phyloP scores from a whole-genome alignment of 1,284 basidiomycete genomes.

The Cryptococcus wingfieldii region DNA sequence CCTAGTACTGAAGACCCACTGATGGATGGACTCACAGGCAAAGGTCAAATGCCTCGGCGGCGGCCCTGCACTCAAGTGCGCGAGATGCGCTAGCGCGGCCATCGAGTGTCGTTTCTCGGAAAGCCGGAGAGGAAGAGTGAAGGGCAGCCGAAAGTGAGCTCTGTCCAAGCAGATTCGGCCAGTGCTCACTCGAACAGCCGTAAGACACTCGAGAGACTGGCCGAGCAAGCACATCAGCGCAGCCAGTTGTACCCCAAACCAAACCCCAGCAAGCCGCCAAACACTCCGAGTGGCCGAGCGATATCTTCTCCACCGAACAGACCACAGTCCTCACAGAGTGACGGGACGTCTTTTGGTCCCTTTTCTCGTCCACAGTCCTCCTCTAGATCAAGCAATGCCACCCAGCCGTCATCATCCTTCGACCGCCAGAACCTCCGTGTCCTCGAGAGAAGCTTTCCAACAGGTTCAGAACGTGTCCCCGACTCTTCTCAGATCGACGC shows the following conservation, averaged over 20 bases:
- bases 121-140: slow-evolving; percentile 9
- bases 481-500: too few relatives aligned
- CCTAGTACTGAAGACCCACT: too few relatives aligned
- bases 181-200: not conserved
- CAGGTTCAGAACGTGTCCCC: slow-evolving; percentile 1
- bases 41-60: not conserved
- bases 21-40: not conserved
- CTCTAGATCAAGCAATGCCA: not conserved
- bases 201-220: slow-evolving; percentile 9
- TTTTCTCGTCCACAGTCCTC: too few relatives aligned
- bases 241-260: not conserved
- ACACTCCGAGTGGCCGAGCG: too few relatives aligned
- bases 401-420: not conserved
- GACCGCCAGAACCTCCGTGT: slow-evolving; percentile 1
- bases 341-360: too few relatives aligned
- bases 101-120: slow-evolving; percentile 8
- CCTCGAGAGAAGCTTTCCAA: slow-evolving; percentile 8
- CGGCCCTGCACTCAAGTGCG: not conserved
- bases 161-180: not conserved
- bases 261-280: not conserved
- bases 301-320: too few relatives aligned
- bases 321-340: too few relatives aligned
- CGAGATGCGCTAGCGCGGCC: slow-evolving; percentile 6
- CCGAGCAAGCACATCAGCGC: not conserved
- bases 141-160: slow-evolving; percentile 12